Evolutionary conservation across 23 red algal genomes (phyloP), one percentile per base, ranked within the genome.

Genomic region (Agarophyton chilense): DNA sequence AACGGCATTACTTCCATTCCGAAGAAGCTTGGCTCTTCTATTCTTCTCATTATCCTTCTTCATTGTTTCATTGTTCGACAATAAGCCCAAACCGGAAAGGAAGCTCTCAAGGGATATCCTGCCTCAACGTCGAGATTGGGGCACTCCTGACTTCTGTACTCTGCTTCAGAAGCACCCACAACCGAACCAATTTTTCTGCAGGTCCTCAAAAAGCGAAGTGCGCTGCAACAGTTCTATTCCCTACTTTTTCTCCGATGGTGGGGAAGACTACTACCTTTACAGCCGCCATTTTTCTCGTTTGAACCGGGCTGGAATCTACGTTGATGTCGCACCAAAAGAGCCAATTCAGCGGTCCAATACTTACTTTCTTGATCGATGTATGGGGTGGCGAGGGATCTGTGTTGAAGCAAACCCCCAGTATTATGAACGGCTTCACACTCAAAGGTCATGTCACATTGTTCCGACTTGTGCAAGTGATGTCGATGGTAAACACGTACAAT

Each of bases 211-310:
- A 39, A n/a, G 18, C n/a, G 68, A 39, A 26, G 43, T 49, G 39
- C 68, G 24, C 10, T 74, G 68, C 41, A 74, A 74, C 41, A 74
- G 43, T 29, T 74, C 68, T 47, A n/a, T 49, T 21, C 79, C 33
- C 33, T 50, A 55, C 40, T 60, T 79, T 18, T 92, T 92, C 25
- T 92, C 89, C 13, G 75, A 83, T 19, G 61, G 36, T 8, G 41
- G 52, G 14, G 75, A 92, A 38, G 89, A 92, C 32, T 83, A 92
- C 77, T 81, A 82, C n/a, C 78, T 92, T 11, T 92, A 83, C 78
- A 82, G 61, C 19, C 61, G 78, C 31, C 89, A 92, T 56, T 92
- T 92, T 28, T 18, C 45, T 2, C 56, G 68, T 1, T 26, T 92
- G 26, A 33, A 19, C 9, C 56, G 89, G 7, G 77, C 62, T 14